These are phyloP conservation scores for Mycena capillaripes DNA, from an alignment of 768 basidiomycete species.

Conservation along the genomic window DNA sequence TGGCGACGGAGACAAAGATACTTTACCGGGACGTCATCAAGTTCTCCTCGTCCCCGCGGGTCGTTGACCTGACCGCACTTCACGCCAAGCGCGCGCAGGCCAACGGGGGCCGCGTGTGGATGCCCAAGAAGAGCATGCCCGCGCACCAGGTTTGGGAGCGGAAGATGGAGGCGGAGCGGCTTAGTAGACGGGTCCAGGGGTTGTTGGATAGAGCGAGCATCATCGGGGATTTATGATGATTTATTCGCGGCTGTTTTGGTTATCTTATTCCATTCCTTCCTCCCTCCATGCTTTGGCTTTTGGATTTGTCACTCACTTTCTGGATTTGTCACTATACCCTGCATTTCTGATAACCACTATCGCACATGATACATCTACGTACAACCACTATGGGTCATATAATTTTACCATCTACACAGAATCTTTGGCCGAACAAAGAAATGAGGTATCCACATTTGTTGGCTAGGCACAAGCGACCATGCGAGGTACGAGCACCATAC, in stretches of 20 bases:
- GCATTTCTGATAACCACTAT: slow-evolving; percentile 27
- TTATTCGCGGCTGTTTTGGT: slow-evolving; percentile 14
- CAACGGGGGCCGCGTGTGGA: slow-evolving; percentile 74
- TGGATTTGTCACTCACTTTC: not conserved
- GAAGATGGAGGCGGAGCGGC: slow-evolving; percentile 79
- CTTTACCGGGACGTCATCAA: slow-evolving; percentile 92
- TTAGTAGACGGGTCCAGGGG: slow-evolving; percentile 78
- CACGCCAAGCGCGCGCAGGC: slow-evolving; percentile 66
- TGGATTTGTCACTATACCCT: slow-evolving; percentile 24
- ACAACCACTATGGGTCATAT: not conserved
- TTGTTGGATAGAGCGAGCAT: slow-evolving; percentile 76
- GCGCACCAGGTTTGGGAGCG: slow-evolving; percentile 86
- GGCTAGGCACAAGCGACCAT: too few relatives aligned
- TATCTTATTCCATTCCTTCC: slow-evolving; percentile 8
- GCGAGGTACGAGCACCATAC: too few relatives aligned
- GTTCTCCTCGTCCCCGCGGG: slow-evolving; percentile 84
- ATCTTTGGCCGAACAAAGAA: too few relatives aligned
- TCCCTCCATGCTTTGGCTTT: slow-evolving; percentile 14
- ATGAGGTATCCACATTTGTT: too few relatives aligned
- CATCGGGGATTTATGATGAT: slow-evolving; percentile 45
- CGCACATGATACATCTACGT: slow-evolving; percentile 18
- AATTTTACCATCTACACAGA: too few relatives aligned
- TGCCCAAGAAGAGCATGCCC: slow-evolving; percentile 85
- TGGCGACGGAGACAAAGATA: slow-evolving; percentile 86
- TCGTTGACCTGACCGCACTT: slow-evolving; percentile 85